These are phyloP conservation scores for Blastomyces emzantsi DNA, from an alignment of 2,329 filamentous ascomycete genomes.

Conservation along the genomic window DNA sequence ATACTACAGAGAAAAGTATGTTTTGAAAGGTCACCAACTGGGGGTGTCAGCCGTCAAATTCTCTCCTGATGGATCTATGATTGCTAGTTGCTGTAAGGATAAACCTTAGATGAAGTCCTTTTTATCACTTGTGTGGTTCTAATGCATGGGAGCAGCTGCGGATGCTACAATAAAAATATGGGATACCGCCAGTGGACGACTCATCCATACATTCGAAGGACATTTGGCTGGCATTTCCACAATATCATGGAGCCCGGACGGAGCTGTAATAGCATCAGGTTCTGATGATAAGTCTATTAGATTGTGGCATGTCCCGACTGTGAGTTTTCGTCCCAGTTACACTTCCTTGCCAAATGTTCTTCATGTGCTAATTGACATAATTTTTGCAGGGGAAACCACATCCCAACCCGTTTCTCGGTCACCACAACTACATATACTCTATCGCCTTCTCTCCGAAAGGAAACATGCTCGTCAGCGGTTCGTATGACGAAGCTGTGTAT, in stretches of 20 bases:
- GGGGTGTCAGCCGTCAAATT: conserved; percentile 80
- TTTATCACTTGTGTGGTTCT: not conserved
- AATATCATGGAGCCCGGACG: conserved; percentile 89
- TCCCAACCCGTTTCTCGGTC: conserved; percentile 60
- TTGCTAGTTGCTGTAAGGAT: conserved; percentile 66
- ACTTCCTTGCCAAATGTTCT: not conserved
- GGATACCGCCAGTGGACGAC: conserved; percentile 66
- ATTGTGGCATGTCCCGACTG: conserved; percentile 66
- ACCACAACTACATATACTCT: conserved; percentile 94
- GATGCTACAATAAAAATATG: conserved; percentile 90
- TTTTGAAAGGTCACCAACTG: conserved; percentile 67
- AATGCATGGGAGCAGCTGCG: conserved; percentile 45
- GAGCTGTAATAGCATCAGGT: conserved; percentile 75
- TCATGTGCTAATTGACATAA: conserved; percentile 3
- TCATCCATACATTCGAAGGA: conserved; percentile 82
- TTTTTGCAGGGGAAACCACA: conserved; percentile 44
- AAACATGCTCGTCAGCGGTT: conserved; percentile 90
- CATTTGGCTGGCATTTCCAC: conserved; percentile 90
- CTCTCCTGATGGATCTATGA: conserved; percentile 80
- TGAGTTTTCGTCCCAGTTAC: conserved; percentile 20
- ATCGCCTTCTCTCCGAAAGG: conserved; percentile 96
- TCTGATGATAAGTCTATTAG: conserved; percentile 95
- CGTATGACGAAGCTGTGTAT: conserved; percentile 95
- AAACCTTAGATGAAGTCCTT: not conserved
- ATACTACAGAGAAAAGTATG: conserved; percentile 60